Base-by-base conservation (phyloP, 176 grass and related monocot species). In the Poa pratensis region DNA sequence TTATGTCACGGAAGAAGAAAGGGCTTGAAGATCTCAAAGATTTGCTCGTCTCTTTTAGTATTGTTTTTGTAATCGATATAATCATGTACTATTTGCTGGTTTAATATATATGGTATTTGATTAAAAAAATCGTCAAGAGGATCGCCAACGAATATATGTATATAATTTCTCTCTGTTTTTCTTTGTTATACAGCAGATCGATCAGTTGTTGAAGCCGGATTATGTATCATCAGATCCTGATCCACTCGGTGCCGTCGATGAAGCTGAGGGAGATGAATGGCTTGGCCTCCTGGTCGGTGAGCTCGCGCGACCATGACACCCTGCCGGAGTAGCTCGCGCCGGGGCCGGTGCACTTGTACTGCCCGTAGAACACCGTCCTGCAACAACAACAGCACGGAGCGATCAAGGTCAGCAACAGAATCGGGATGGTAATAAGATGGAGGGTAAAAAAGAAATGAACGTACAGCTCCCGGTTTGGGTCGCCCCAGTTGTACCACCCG, bases 361-460 rank as follows among this genome's bases (percentile, higher is more conserved):
- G 93, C 35, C 96, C 96, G 54, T 99, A 99, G 90, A 99, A 99
- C 78, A 99, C 96, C 55, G 96, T 96, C 93, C 95, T 95, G 91
- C 73, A 87, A 1, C 27, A n/a, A 10, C 74, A 49, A 5, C 3
- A 46, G 9, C 2, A 11, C 1, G 6, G 39, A 9, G 4, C 39
- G 39, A 42, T 42, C 39, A 9, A 45, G 42, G 7, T 45, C 8
- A 39, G 6, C 37, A 39, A 39, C 37, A 39, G 37, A 30, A 30
- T 30, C 30, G 30, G 30, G 30, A 30, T 30, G 30, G 30, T 30
- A 30, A 30, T 30, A 30, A 30, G 30, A 67, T 17, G 27, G 28
- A 28, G 27, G 27, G 26, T 28, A 18, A 16, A 2, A 5, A 20
- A 0, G 5, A 39, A 7, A 40, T 35, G 5, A 6, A 70, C 88